Conservation (phyloP, 78 protist genomes). For the Diacronema lutheri region DNA sequence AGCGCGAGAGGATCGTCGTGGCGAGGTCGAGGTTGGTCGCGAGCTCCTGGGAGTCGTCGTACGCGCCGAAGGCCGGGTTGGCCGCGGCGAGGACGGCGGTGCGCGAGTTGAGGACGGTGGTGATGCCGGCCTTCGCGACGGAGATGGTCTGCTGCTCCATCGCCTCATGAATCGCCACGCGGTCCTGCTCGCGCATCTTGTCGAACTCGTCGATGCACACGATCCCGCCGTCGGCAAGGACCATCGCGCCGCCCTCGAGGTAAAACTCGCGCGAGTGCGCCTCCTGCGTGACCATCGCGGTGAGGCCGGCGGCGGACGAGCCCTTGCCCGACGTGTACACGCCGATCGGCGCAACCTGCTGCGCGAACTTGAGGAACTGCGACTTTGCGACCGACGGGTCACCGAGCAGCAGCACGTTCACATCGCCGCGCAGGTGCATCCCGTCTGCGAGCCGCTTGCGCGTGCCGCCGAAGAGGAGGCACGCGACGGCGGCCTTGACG, state of each 20-base stretch:
- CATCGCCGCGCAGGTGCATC: slow-evolving; percentile 94
- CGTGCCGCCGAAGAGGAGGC: slow-evolving; percentile 93
- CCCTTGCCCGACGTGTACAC: slow-evolving; percentile 99
- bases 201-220: slow-evolving; percentile 99
- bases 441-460: slow-evolving; percentile 80
- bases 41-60: slow-evolving; percentile 80
- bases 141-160: slow-evolving; percentile 99
- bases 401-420: slow-evolving; percentile 99
- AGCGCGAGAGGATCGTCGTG: slow-evolving; percentile 97
- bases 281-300: slow-evolving; percentile 92
- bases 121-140: slow-evolving; percentile 98
- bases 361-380: slow-evolving; percentile 94
- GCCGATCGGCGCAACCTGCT: slow-evolving; percentile 92
- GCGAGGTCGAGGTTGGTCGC: slow-evolving; percentile 76
- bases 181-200: slow-evolving; percentile 80
- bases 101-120: slow-evolving; percentile 96
- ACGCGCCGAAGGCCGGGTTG: slow-evolving; percentile 95
- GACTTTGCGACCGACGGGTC: slow-evolving; percentile 99
- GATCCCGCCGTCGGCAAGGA: slow-evolving; percentile 98
- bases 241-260: slow-evolving; percentile 99
- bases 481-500: slow-evolving; percentile 88
- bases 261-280: slow-evolving; percentile 77
- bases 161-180: slow-evolving; percentile 95
- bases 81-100: slow-evolving; percentile 99
- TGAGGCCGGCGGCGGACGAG: slow-evolving; percentile 97